phyloP scores from a whole-genome alignment of 305 asterid species.

The Petunia hybrid region DNA sequence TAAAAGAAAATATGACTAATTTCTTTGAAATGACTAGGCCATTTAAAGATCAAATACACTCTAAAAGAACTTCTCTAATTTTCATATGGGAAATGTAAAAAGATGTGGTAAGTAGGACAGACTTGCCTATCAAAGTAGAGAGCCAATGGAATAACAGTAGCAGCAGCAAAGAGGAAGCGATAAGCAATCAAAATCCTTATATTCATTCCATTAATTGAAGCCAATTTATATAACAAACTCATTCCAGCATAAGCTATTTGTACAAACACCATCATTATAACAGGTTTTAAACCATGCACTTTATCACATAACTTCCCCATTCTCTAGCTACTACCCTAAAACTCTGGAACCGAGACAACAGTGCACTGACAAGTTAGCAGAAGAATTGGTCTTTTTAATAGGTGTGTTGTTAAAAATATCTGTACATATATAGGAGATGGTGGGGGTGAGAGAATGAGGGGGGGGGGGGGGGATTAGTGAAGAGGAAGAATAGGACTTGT shows the following conservation, averaged over 20 bases:
- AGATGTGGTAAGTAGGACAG: neutral
- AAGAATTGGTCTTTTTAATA: neutral
- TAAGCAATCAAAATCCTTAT: slow-evolving; percentile 68
- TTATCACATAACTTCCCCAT: slow-evolving; percentile 50
- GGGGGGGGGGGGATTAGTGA: neutral
- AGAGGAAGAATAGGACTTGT: neutral
- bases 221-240: slow-evolving; percentile 60
- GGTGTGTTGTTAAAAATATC: neutral
- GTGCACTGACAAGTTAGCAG: neutral
- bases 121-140: slow-evolving; percentile 60
- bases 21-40: too few relatives aligned
- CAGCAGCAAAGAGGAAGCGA: slow-evolving; percentile 69
- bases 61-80: too few relatives aligned
- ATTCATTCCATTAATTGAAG: slow-evolving; percentile 54
- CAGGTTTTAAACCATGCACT: slow-evolving; percentile 61
- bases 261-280: slow-evolving; percentile 60
- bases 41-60: too few relatives aligned
- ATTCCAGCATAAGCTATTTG: slow-evolving; percentile 56
- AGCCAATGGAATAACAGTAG: slow-evolving; percentile 64
- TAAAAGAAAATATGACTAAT: too few relatives aligned
- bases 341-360: neutral
- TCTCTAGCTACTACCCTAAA: neutral
- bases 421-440: neutral
- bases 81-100: too few relatives aligned
- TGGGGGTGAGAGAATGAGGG: neutral